Evolutionary conservation across 73 alveolate species (phyloP).

Genomic region (Stentor roeselii): DNA sequence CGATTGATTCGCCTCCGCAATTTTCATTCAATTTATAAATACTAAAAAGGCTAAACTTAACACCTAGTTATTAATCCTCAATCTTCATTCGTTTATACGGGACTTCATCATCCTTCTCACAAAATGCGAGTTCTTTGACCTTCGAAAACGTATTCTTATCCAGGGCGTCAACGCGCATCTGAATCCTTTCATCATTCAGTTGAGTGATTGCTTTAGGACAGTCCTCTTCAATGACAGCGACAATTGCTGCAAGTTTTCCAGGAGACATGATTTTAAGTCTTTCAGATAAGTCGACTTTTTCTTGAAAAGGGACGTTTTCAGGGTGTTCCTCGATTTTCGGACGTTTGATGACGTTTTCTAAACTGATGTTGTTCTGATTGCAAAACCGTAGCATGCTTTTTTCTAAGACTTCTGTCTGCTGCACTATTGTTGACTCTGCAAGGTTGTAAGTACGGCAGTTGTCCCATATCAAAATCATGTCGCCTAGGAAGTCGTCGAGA

Average conservation of each 20-base stretch:
- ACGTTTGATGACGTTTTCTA: not conserved
- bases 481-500: constrained; percentile 49
- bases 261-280: constrained; percentile 13
- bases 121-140: not conserved
- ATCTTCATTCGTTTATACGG: not conserved
- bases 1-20: no score
- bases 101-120: not conserved
- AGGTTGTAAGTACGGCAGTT: constrained; percentile 31
- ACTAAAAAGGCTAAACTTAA: no score
- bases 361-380: constrained; percentile 1
- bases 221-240: not conserved
- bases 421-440: constrained; percentile 28
- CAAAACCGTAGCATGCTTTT: constrained; percentile 25
- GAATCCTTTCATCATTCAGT: constrained; percentile 3
- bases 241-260: not conserved
- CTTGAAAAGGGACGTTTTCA: constrained; percentile 12
- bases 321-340: constrained; percentile 24
- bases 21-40: no score
- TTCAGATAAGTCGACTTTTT: constrained; percentile 8
- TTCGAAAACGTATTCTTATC: not conserved
- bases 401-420: not conserved
- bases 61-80: not conserved
- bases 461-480: constrained; percentile 18
- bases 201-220: constrained; percentile 6
- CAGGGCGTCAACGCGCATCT: constrained; percentile 13